Base-by-base conservation (phyloP, 495 filamentous ascomycete genomes). In the Hapsidospora chrysogenum region DNA sequence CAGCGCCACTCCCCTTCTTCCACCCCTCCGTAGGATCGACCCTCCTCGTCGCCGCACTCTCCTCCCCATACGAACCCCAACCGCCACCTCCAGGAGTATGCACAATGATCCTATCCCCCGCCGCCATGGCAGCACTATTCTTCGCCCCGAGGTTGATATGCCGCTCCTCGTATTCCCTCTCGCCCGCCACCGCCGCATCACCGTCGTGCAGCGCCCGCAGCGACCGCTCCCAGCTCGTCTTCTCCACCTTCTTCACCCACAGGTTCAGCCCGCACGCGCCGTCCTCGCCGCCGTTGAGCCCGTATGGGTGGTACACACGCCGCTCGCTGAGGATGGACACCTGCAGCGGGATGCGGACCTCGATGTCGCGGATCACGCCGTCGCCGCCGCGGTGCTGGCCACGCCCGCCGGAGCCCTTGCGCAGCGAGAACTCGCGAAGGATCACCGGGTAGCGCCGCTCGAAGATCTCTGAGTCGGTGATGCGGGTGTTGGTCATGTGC, bases 401-500 rank as follows among this genome's bases (percentile, higher is more conserved):
- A 28, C 48, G 50, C 0, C 87, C 89, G 14, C 76, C 79, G 9
- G 70, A 76, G 0, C 72, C 74, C 17, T 58, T 47, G 0, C 87
- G 62, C 17, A 95, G 64, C 2, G 72, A 72, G 50, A 95, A 97
- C 49, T 87, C 75, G 0, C 81, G 67, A 14, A 96, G 64, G 10
- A 95, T 48, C 2, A 93, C 80, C 1, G 89, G 89, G 46, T 97
- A 97, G 11, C 89, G 70, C 2, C 87, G 69, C 55, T 97, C 89
- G 45, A 97, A 86, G n/a, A 95, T 74, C 45, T 97, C 89, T 0
- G 83, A 68, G 57, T 97, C 89, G 1, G 89, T 97, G 50, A 96
- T 96, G 1, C 89, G 74, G 4, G 89, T 97, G 53, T 97, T 97
- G n/a, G 89, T 97, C 87, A 96, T 97, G 55, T 96, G 87, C 15